These are phyloP conservation scores for Bassia scoparia DNA, from an alignment of 148 eudicot genomes.

Conservation along the genomic window DNA sequence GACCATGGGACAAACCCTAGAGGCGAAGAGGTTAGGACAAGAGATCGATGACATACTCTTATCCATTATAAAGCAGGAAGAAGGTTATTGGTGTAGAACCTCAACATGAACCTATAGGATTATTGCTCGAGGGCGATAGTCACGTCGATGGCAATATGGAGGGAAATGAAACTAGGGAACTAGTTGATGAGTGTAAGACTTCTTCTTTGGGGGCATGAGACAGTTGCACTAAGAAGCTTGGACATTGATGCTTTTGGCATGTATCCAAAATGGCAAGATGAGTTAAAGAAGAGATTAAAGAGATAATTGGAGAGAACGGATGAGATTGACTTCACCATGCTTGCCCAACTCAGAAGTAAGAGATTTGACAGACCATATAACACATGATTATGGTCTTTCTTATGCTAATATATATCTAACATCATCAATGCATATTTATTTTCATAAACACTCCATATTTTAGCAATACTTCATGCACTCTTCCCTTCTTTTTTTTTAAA, in stretches of 20 bases:
- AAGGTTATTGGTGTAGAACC: conserved; percentile 30
- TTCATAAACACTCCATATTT: conserved; percentile 4
- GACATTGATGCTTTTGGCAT: conserved; percentile 65
- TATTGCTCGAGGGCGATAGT: conserved; percentile 46
- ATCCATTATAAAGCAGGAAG: conserved; percentile 51
- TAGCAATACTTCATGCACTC: background rate
- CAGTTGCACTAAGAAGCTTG: conserved; percentile 74
- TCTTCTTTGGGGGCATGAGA: conserved; percentile 91
- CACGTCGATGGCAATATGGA: conserved; percentile 25
- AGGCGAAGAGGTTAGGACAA: conserved; percentile 56
- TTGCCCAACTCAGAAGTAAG: conserved; percentile 74
- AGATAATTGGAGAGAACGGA: conserved; percentile 60
- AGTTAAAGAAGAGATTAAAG: conserved; percentile 58
- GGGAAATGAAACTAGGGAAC: conserved; percentile 49
- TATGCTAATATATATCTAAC: conserved; percentile 12
- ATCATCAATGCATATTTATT: background rate
- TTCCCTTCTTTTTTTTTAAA: background rate
- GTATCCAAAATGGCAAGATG: conserved; percentile 73
- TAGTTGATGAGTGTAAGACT: conserved; percentile 94
- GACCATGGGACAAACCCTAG: conserved; percentile 40
- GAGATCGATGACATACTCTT: conserved; percentile 65
- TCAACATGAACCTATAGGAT: conserved; percentile 62
- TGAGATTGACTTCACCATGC: conserved; percentile 56
- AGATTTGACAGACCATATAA: conserved; percentile 6
- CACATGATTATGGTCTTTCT: conserved; percentile 19